Evolutionary conservation across 1,139 yeast species (phyloP).

Genomic region (Suhomyces taliae): DNA sequence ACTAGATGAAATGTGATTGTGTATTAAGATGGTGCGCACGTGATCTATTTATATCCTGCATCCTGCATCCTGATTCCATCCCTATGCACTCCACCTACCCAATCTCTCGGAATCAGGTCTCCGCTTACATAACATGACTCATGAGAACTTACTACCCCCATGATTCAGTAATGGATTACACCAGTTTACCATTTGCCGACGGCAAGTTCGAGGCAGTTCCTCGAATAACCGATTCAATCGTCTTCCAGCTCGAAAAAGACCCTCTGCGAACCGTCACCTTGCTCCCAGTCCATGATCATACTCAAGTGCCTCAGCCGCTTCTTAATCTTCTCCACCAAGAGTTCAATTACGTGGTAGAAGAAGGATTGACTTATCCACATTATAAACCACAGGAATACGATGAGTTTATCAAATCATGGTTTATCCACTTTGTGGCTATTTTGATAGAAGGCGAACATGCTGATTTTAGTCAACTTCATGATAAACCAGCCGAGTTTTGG

Average conservation of each 20-base stretch:
- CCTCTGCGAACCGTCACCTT: conserved; percentile 31
- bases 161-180: conserved; percentile 10
- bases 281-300: conserved; percentile 30
- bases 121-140: not conserved
- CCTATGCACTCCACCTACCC: too few relatives aligned
- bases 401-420: conserved; percentile 44
- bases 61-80: too few relatives aligned
- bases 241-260: conserved; percentile 32
- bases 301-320: conserved; percentile 36
- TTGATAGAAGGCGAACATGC: conserved; percentile 40
- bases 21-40: not conserved
- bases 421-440: conserved; percentile 46
- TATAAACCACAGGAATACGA: conserved; percentile 25
- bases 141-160: not conserved
- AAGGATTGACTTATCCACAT: conserved; percentile 54
- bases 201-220: conserved; percentile 24
- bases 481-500: conserved; percentile 33
- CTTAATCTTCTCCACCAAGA: conserved; percentile 35
- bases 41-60: too few relatives aligned
- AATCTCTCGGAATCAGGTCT: too few relatives aligned
- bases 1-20: not conserved
- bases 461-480: conserved; percentile 14
- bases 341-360: conserved; percentile 48
- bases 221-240: conserved; percentile 25
- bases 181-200: conserved; percentile 38